phyloP scores from a whole-genome alignment of 495 filamentous ascomycete species.

The Xylaria acuta region DNA sequence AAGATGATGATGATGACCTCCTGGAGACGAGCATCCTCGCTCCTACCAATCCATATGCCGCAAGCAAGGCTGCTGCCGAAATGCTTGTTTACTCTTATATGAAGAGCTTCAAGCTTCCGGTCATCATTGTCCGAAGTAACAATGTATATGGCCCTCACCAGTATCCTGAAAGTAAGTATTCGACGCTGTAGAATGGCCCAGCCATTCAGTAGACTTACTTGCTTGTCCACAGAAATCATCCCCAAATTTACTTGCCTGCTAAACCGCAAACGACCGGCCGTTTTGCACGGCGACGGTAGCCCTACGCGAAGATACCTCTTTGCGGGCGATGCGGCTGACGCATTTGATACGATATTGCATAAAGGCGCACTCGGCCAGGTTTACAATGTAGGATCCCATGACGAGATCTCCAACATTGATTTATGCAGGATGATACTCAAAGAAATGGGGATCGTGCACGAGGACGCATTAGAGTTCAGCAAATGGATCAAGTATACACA shows the following conservation, averaged over 20 bases:
- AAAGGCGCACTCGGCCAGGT: slow-evolving; percentile 68
- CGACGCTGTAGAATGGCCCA: background rate
- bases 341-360: slow-evolving; percentile 79
- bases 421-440: slow-evolving; percentile 65
- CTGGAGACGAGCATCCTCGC: slow-evolving; percentile 66
- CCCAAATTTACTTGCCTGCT: slow-evolving; percentile 74
- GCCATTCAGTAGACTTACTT: slow-evolving; percentile 3
- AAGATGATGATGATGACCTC: slow-evolving; percentile 65
- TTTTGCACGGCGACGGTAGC: slow-evolving; percentile 73
- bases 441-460: slow-evolving; percentile 53
- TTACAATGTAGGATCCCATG: slow-evolving; percentile 74
- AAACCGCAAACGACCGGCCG: slow-evolving; percentile 60
- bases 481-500: slow-evolving; percentile 68
- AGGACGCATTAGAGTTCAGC: slow-evolving; percentile 49
- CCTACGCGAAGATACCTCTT: slow-evolving; percentile 73
- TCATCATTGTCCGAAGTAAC: slow-evolving; percentile 75
- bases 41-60: slow-evolving; percentile 80
- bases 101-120: slow-evolving; percentile 73
- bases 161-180: slow-evolving; percentile 73
- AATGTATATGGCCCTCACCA: slow-evolving; percentile 84
- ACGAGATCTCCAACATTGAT: slow-evolving; percentile 69
- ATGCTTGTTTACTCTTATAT: slow-evolving; percentile 80
- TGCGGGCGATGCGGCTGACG: slow-evolving; percentile 75
- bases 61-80: slow-evolving; percentile 78
- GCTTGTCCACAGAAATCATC: slow-evolving; percentile 66